Conservation (phyloP, 1,139 yeast genomes). For the Eremothecium gossypii region DNA sequence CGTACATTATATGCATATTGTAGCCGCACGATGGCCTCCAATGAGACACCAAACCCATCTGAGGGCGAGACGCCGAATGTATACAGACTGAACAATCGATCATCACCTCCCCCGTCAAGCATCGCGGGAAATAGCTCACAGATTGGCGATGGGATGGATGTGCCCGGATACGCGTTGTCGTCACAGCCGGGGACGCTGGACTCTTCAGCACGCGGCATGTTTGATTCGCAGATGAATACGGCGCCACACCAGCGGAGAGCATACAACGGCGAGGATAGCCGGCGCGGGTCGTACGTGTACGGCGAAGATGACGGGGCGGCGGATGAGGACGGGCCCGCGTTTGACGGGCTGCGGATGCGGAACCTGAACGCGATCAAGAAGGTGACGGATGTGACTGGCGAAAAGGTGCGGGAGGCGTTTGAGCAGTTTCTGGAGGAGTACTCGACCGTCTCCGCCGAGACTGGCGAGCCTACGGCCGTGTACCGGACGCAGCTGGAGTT, state of each 20-base stretch:
- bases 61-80: neutral
- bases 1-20: no score
- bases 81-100: neutral
- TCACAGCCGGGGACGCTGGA: conserved; percentile 1
- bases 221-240: neutral
- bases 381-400: conserved; percentile 87
- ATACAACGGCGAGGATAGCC: conserved; percentile 7
- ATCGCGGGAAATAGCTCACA: conserved; percentile 1
- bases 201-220: neutral
- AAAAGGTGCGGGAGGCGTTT: conserved; percentile 84
- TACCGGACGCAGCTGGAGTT: conserved; percentile 77
- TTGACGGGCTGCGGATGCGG: conserved; percentile 25
- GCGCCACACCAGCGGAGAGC: conserved; percentile 2
- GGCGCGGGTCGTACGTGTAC: conserved; percentile 19
- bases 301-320: conserved; percentile 16
- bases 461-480: conserved; percentile 40
- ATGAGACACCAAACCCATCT: conserved; percentile 3
- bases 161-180: neutral
- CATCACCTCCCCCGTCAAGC: conserved; percentile 3
- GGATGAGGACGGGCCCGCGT: conserved; percentile 18
- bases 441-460: conserved; percentile 16
- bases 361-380: conserved; percentile 64
- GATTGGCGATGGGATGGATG: conserved; percentile 1
- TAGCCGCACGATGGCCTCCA: conserved; percentile 1
- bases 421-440: conserved; percentile 73